Evolutionary conservation across 1,284 basidiomycete species (phyloP), one percentile per base, ranked within the genome.

Genomic region (Cystobasidiaceae sp.): DNA sequence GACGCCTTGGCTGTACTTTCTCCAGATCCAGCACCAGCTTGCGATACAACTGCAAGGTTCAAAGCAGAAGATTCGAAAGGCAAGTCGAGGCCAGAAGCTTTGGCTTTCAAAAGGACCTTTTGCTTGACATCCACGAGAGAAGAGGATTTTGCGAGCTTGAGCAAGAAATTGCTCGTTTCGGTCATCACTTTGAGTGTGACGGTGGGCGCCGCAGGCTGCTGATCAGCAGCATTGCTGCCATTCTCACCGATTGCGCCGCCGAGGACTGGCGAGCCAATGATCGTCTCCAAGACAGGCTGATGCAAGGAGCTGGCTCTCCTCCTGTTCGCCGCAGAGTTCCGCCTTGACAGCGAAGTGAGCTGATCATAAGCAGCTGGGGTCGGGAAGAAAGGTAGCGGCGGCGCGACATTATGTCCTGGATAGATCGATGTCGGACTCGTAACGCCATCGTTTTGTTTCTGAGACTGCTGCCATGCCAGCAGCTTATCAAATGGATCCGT

Each of bases 331-430:
- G 56, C 34, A 17, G 54, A 44, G 23, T 56, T 56, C 4, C 54
- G 54, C 6, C 54, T 21, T 11, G 54, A 56, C 49, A 57, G 41
- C 34, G 58, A 2, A 8, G 27, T 34, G 45, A 51, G 21, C 56
- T 63, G 25, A 63, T 63, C 25, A 60, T 58, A 48, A 41, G 68
- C 8, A 56, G 49, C 19, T 57, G 51, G 52, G 62, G 64, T 45
- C 66, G 67, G 39, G 63, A 66, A 44, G 70, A 72, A 62, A 30
- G 39, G 67, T 27, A 49, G 58, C 45, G 68, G 68, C n/a, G 54
- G 54, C 4, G 54, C 33, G n/a, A 57, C 63, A 32, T 34, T 52
- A 5, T 66, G 59, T 2, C 54, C 41, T 25, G 54, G 17, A 44
- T 56, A n/a, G n/a, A n/a, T n/a, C n/a, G n/a, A n/a, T n/a, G n/a